phyloP scores from a whole-genome alignment of 1,139 yeast species.

The Debaryomyces subglobosus region DNA sequence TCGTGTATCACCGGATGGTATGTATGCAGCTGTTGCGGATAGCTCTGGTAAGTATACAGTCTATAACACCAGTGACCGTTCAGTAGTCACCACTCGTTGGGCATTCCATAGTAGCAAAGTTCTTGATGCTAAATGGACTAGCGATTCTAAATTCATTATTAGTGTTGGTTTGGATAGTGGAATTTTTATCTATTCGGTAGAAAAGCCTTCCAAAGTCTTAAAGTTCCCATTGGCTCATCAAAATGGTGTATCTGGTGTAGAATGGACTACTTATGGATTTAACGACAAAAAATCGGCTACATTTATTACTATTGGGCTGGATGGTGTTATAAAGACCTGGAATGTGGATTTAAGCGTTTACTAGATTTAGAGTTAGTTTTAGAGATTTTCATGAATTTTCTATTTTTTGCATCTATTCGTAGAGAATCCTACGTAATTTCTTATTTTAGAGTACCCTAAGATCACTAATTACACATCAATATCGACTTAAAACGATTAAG shows the following conservation, averaged over 20 bases:
- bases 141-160: constrained; percentile 69
- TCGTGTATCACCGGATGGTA: constrained; percentile 71
- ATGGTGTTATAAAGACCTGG: constrained; percentile 84
- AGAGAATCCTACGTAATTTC: background rate
- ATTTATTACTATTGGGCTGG: constrained; percentile 76
- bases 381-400: background rate
- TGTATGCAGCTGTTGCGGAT: constrained; percentile 82
- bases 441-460: background rate
- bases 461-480: background rate
- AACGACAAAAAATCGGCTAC: constrained; percentile 30
- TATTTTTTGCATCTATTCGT: background rate
- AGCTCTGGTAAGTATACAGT: constrained; percentile 79
- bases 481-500: too few relatives aligned
- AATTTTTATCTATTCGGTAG: constrained; percentile 76
- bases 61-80: constrained; percentile 56
- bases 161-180: constrained; percentile 87
- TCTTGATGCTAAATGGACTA: constrained; percentile 76
- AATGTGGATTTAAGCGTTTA: constrained; percentile 36
- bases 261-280: constrained; percentile 55
- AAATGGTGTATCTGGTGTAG: constrained; percentile 77
- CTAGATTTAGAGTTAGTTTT: constrained; percentile 5
- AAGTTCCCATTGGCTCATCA: constrained; percentile 83
- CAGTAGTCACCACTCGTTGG: constrained; percentile 87
- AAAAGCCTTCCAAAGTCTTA: constrained; percentile 73
- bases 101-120: constrained; percentile 89